Base-by-base conservation (phyloP, 805 yeast species). In the Trichomonascus vanleenenianus region DNA sequence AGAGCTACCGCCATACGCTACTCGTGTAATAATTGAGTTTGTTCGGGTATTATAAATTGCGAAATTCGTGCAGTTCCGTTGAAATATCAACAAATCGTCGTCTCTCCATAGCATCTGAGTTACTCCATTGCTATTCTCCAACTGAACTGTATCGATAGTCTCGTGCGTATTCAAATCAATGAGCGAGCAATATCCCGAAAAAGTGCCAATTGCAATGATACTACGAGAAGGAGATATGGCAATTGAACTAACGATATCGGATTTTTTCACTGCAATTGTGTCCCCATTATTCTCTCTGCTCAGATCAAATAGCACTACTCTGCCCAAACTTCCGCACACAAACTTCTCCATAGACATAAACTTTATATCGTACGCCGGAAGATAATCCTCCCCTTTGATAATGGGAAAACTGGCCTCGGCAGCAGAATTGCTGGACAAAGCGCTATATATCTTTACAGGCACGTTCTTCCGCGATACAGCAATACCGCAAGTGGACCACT, bases 101-200 rank as follows among this genome's bases (percentile, higher is more conserved):
- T 48, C 53, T 37, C 51, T 47, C 49, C 53, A 54, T 2, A 55
- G 5, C 6, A 56, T 15, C 42, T 57, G 60, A 18, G 45, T 44
- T 7, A 55, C 43, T 2, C 58, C 61, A 16, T 44, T 41, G 12
- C 19, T 22, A 6, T 36, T 4, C 15, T 32, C 41, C 19, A 33
- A 11, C 31, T 22, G 7, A 5, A 22, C 27, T 8, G 27, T 22
- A 22, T 22, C 8, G 27, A 22, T 22, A 22, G 27, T 22, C 27
- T 22, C 27, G 27, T 22, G 27, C 7, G 27, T 22, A 22, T 22
- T 22, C 27, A 22, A n/a, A 31, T 48, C 51, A 33, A 41, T 30
- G 9, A 47, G 38, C 6, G 36, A 20, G n/a, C 36, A 33, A 8
- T 14, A 9, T 6, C 51, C 49, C 14, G 30, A 19, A 37, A 48